Conservation (phyloP, 306 rosid genomes). For the Lagenaria siceraria region DNA sequence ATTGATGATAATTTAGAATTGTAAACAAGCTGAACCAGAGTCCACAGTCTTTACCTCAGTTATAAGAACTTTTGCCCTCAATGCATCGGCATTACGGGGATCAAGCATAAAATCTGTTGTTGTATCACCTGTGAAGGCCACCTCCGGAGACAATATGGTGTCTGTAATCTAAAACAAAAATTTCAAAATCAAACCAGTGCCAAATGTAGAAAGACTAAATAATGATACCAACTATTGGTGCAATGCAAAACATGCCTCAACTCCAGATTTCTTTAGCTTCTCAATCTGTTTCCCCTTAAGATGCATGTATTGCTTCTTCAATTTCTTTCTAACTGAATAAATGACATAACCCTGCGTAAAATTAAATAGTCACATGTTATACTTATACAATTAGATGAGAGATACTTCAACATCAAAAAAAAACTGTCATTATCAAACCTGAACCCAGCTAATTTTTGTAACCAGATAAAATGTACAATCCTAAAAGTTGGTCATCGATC, state of each 20-base stretch:
- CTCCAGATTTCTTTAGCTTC: conserved; percentile 83
- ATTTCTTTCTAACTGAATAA: conserved; percentile 80
- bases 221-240: conserved; percentile 6
- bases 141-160: conserved; percentile 73
- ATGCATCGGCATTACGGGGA: conserved; percentile 86
- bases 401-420: background rate
- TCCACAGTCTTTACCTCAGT: conserved; percentile 53
- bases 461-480: background rate
- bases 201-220: conserved; percentile 7
- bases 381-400: background rate
- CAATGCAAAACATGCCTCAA: conserved; percentile 50
- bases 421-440: background rate
- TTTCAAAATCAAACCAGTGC: conserved; percentile 9
- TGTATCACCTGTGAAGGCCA: conserved; percentile 94
- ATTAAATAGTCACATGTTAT: background rate
- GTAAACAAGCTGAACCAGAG: background rate
- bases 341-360: conserved; percentile 76
- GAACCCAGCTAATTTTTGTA: background rate
- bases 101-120: conserved; percentile 81
- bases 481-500: background rate
- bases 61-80: conserved; percentile 94
- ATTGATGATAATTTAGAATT: background rate
- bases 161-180: conserved; percentile 64
- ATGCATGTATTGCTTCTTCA: conserved; percentile 79
- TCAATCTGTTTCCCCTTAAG: conserved; percentile 91